phyloP scores from a whole-genome alignment of 1,284 basidiomycete genomes.

The Athelia sp. region DNA sequence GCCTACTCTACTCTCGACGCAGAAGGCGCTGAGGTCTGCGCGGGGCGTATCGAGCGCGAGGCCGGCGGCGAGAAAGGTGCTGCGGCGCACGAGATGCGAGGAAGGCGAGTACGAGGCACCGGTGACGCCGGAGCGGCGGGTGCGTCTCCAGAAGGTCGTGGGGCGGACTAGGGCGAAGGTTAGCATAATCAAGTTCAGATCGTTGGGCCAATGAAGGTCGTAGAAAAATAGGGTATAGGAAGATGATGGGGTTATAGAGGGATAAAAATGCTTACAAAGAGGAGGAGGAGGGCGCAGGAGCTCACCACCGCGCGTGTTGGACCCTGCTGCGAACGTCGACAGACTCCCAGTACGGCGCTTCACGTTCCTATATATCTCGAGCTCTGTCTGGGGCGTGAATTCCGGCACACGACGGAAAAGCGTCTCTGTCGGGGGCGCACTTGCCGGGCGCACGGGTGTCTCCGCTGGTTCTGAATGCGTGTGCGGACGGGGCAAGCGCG shows the following conservation, averaged over 20 bases:
- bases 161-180: slow-evolving; percentile 42
- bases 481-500: slow-evolving; percentile 3
- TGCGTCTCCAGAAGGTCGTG: slow-evolving; percentile 70
- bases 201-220: neutral
- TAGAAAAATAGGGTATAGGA: neutral
- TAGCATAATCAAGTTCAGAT: slow-evolving; percentile 18
- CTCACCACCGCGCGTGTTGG: slow-evolving; percentile 34
- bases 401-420: slow-evolving; percentile 1
- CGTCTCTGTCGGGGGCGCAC: slow-evolving; percentile 19
- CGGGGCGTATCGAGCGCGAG: slow-evolving; percentile 54
- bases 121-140: slow-evolving; percentile 58
- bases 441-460: slow-evolving; percentile 14
- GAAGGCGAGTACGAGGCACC: slow-evolving; percentile 63
- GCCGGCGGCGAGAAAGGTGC: slow-evolving; percentile 70
- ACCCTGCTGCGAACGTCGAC: slow-evolving; percentile 22
- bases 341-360: slow-evolving; percentile 5
- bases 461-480: neutral
- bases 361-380: no score
- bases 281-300: slow-evolving; percentile 55
- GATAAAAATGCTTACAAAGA: slow-evolving; percentile 42
- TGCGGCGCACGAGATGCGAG: slow-evolving; percentile 61
- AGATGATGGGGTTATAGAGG: neutral
- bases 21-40: slow-evolving; percentile 61
- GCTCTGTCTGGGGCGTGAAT: no score
- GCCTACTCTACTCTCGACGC: slow-evolving; percentile 44